Evolutionary conservation across 106 monocot species (phyloP).

Genomic region (Allium fistulosum): DNA sequence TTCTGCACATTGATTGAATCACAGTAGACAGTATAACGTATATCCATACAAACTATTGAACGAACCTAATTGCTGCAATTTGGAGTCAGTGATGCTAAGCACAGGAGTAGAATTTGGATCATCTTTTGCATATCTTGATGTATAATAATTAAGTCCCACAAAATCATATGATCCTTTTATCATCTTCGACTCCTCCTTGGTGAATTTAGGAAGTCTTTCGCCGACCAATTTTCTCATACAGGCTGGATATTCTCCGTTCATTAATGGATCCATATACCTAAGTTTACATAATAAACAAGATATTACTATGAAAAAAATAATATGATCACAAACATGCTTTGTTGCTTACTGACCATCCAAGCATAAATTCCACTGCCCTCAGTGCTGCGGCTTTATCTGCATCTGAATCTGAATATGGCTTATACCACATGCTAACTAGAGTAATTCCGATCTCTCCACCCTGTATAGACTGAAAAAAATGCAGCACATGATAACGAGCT

Average conservation of each 20-base stretch:
- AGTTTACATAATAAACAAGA: background rate
- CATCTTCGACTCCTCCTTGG: slow-evolving; percentile 5
- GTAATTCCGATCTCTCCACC: slow-evolving; percentile 7
- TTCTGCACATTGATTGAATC: too few species aligned
- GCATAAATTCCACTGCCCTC: slow-evolving; percentile 4
- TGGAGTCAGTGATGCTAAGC: background rate
- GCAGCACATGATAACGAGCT: background rate
- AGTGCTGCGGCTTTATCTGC: background rate
- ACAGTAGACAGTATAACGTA: too few species aligned
- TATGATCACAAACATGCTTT: too few species aligned
- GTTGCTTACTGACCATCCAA: slow-evolving; percentile 7
- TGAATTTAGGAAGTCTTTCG: slow-evolving; percentile 16
- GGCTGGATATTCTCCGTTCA: slow-evolving; percentile 2
- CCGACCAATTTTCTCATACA: background rate
- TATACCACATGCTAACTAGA: slow-evolving; percentile 3
- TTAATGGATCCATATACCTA: slow-evolving; percentile 6
- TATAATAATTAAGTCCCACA: slow-evolving; percentile 22
- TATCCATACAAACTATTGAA: background rate
- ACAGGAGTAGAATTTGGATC: background rate
- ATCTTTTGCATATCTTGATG: slow-evolving; percentile 4
- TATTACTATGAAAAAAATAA: background rate
- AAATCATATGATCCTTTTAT: slow-evolving; percentile 16
- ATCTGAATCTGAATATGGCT: background rate
- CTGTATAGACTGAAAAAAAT: background rate
- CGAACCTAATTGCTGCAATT: too few species aligned